Evolutionary conservation across 345 rosid species (phyloP), one percentile per base, ranked within the genome.

Genomic region (Eucalyptus curtisii): DNA sequence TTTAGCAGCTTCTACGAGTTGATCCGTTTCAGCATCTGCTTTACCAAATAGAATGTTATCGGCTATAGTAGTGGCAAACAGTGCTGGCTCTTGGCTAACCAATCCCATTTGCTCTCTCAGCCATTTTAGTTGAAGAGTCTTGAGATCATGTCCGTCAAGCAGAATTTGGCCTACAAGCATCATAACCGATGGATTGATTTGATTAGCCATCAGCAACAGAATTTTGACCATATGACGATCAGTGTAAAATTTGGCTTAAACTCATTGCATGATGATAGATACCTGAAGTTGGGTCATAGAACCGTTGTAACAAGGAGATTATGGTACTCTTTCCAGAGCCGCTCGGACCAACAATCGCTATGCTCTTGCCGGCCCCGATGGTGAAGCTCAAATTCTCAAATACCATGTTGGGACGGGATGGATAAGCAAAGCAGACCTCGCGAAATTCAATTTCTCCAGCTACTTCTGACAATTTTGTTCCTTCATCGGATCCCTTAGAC

Each of bases 311-410:
- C 97, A 97, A 90, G 90, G 98, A 93, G 89, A 96, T 93, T 90
- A 95, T 91, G 37, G 97, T 97, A 91, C 98, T 96, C 93, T 97
- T 96, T 81, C 98, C 99, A 13, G 99, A 95, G 50, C 99, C 99
- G 50, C 99, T 97, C 3, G 97, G 96, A 89, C 99, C 99, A 11
- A 96, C 98, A 88, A 95, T 90, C 6, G 98, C 98, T 90, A 92
- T 91, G 3, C 94, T 96, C 90, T 94, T 93, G 89, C 96, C 96
- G 49, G 99, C 94, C 88, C 66, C 85, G 47, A 96, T 85, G 13
- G 94, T 89, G 87, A 97, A 94, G 94, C 95, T 95, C 90, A 97
- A 91, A 86, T 93, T 92, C 86, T 96, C 96, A 40, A 97, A 94
- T 61, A 96, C 93, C 93, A 88, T 88, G 79, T 91, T 87, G 31